Evolutionary conservation across 148 eudicot species (phyloP), one percentile per base, ranked within the genome.

Genomic region (Silene latifolia): DNA sequence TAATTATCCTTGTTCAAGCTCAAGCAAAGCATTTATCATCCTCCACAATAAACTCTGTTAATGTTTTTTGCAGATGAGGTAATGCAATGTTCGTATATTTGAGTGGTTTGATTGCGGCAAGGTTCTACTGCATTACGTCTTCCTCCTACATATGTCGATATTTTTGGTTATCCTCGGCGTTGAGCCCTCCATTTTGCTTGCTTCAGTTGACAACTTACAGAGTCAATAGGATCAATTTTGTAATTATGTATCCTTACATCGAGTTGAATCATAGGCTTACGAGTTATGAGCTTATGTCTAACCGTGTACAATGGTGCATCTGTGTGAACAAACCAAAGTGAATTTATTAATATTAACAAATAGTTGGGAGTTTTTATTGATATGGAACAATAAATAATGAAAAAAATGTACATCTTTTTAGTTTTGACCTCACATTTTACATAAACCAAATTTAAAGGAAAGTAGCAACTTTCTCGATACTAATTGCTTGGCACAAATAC

Each of bases 401-500:
- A 47, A 27, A 17, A 27, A 17, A 77, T 20, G 14, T 70, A 46
- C 63, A 19, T 13, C 57, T 70, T 62, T 48, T 47, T 39, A 6
- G 44, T 39, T 1, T 39, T 39, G 8, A 24, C 70, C 54, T 21
- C 13, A 29, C 4, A 51, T 11, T n/a, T 1, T 44, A 47, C 77
- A 61, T 81, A 32, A 27, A 81, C 5, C 56, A 61, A 61, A 80
- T 2, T 70, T 3, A 25, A 72, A 77, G 56, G 58, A 48, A 59
- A 75, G n/a, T 21, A 39, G 23, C 69, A 69, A 64, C 74, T 24
- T 63, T 48, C 67, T 61, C 69, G 57, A 67, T 58, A 76, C 64
- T 44, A 61, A 20, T 56, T 46, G n/a, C 76, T 72, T 29, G 29
- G 64, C 32, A 80, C 67, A 58, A 71, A 67, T 76, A 72, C 60